Evolutionary conservation across 1,139 yeast genomes (phyloP).

Genomic region (Kurtzmaniella quercitrusa): DNA sequence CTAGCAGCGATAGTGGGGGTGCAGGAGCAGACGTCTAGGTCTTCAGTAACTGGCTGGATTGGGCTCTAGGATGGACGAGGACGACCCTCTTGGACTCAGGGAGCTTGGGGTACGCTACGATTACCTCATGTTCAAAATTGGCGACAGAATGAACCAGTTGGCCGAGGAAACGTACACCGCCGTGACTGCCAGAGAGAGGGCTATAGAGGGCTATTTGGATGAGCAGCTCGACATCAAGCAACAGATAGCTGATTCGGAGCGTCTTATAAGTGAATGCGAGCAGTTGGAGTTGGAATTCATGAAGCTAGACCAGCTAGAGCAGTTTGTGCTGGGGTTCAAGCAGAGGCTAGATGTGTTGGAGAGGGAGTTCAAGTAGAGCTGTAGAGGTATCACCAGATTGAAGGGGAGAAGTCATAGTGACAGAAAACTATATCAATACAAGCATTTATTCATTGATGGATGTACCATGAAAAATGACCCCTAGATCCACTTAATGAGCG

Average conservation of each 20-base stretch:
- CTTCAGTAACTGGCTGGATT: too few species aligned
- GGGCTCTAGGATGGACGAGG: constrained; percentile 10
- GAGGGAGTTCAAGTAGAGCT: constrained; percentile 13
- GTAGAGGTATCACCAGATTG: too few species aligned
- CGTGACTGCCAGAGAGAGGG: constrained; percentile 23
- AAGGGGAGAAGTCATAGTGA: too few species aligned
- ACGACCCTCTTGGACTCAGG: constrained; percentile 55
- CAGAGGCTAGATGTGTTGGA: constrained; percentile 25
- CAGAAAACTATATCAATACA: too few species aligned
- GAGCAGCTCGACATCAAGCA: constrained; percentile 34
- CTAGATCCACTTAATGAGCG: too few species aligned
- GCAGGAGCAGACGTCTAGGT: too few species aligned
- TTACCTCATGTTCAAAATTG: constrained; percentile 56
- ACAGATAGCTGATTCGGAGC: constrained; percentile 41
- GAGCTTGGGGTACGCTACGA: constrained; percentile 59
- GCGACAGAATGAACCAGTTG: constrained; percentile 44
- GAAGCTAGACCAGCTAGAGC: constrained; percentile 61
- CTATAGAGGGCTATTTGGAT: constrained; percentile 30
- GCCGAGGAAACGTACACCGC: constrained; percentile 33
- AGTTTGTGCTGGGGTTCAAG: constrained; percentile 42
- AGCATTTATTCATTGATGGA: too few species aligned
- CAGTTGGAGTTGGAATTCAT: constrained; percentile 58
- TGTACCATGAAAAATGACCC: too few species aligned
- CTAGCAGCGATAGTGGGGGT: too few species aligned
- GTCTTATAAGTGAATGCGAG: constrained; percentile 46